phyloP scores from a whole-genome alignment of 495 filamentous ascomycete genomes.

The Xylaria bambusicola region DNA sequence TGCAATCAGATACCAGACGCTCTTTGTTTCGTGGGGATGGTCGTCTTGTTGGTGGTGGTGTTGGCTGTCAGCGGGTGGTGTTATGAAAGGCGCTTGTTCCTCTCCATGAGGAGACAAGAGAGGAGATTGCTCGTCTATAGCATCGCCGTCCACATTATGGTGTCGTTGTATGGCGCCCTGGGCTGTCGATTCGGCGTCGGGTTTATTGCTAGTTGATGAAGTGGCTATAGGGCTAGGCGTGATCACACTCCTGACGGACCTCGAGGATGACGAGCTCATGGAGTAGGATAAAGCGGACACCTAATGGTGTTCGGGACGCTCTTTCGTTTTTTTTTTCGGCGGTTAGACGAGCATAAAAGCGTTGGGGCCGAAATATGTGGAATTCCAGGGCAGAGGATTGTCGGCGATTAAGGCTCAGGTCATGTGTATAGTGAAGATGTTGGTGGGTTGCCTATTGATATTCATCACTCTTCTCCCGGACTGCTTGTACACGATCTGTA shows the following conservation, averaged over 20 bases:
- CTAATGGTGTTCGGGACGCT: conserved; percentile 13
- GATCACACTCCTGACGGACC: conserved; percentile 22
- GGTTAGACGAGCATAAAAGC: too few relatives aligned
- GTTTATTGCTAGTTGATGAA: conserved; percentile 16
- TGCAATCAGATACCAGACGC: conserved; percentile 77
- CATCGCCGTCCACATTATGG: conserved; percentile 19
- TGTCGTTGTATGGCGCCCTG: conserved; percentile 24
- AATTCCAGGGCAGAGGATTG: too few relatives aligned
- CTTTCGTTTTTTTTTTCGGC: not conserved
- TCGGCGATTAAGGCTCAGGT: too few relatives aligned
- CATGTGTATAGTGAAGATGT: too few relatives aligned
- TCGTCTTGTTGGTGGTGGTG: conserved; percentile 30
- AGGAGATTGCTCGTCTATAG: conserved; percentile 60
- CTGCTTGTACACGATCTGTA: too few relatives aligned
- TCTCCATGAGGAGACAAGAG: conserved; percentile 54
- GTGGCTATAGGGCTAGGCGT: conserved; percentile 25
- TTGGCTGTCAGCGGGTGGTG: conserved; percentile 31
- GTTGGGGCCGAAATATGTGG: too few relatives aligned
- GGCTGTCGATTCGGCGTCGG: conserved; percentile 19
- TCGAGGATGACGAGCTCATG: conserved; percentile 36
- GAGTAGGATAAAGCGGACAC: not conserved
- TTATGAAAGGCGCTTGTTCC: conserved; percentile 41
- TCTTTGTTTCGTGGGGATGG: conserved; percentile 64
- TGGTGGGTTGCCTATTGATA: too few relatives aligned
- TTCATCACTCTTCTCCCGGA: too few relatives aligned